phyloP scores from a whole-genome alignment of 2,329 filamentous ascomycete genomes.

The Nakataea oryzae region DNA sequence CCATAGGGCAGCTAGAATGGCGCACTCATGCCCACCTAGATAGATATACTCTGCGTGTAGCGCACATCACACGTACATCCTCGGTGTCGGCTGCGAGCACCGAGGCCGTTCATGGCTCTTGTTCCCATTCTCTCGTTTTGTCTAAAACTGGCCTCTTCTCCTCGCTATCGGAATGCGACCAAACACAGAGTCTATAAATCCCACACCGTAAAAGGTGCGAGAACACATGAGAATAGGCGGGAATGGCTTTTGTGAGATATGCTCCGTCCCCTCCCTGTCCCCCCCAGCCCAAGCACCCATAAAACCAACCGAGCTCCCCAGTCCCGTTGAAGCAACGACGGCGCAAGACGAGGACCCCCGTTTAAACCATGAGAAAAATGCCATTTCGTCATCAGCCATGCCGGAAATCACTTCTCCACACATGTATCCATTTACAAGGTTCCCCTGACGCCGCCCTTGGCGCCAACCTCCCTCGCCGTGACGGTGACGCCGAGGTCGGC shows the following conservation, averaged over 20 bases:
- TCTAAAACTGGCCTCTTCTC: background rate
- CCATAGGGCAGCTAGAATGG: no score
- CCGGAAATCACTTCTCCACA: background rate
- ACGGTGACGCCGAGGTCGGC: constrained; percentile 72
- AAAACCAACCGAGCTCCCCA: background rate
- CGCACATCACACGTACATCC: no score
- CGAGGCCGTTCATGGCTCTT: background rate
- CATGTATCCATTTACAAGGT: constrained; percentile 18
- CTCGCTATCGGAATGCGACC: background rate
- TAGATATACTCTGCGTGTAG: no score
- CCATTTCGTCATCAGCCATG: background rate
- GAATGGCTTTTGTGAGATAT: no score
- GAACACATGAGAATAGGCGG: no score
- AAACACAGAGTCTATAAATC: background rate
- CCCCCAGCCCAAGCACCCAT: background rate
- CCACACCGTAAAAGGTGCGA: no score
- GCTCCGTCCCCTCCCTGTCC: no score
- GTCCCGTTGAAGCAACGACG: background rate
- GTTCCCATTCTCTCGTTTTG: background rate
- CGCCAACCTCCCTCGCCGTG: constrained; percentile 76
- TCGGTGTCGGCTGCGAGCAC: no score
- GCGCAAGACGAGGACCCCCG: background rate
- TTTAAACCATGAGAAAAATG: background rate
- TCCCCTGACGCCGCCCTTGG: constrained; percentile 73
- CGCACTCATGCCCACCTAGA: no score